These are phyloP conservation scores for Penicillium oxalicum DNA, from an alignment of 2,329 filamentous ascomycete genomes.

Conservation along the genomic window DNA sequence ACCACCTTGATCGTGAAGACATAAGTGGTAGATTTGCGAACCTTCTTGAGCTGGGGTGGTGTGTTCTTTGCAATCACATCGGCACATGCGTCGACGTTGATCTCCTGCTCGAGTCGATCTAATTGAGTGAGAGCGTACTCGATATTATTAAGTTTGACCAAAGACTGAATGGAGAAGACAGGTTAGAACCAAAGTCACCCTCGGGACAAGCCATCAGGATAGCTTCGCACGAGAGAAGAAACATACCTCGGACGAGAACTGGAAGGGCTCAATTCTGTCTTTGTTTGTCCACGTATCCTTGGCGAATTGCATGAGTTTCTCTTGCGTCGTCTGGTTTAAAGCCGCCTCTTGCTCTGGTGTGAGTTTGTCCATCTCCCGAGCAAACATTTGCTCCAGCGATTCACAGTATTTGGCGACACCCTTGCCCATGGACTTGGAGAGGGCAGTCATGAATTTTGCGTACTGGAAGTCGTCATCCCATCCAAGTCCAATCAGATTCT, in stretches of 20 bases:
- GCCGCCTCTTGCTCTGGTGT: slow-evolving; percentile 81
- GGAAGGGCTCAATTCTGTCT: slow-evolving; percentile 91
- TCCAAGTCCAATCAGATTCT: slow-evolving; percentile 76
- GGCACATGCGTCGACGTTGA: slow-evolving; percentile 88
- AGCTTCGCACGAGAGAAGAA: not conserved
- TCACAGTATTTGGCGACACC: slow-evolving; percentile 90
- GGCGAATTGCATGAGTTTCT: slow-evolving; percentile 87
- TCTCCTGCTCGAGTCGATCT: slow-evolving; percentile 79
- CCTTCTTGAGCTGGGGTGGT: slow-evolving; percentile 62
- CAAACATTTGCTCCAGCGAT: slow-evolving; percentile 76
- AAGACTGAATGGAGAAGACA: slow-evolving; percentile 56
- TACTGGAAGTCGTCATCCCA: slow-evolving; percentile 94
- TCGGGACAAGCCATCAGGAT: not conserved
- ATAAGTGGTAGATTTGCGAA: slow-evolving; percentile 73
- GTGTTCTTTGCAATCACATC: slow-evolving; percentile 69
- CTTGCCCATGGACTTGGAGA: slow-evolving; percentile 75
- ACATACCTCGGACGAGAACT: slow-evolving; percentile 84
- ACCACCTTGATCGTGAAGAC: slow-evolving; percentile 99
- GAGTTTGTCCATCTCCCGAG: slow-evolving; percentile 85
- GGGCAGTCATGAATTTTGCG: slow-evolving; percentile 92
- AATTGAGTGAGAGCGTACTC: slow-evolving; percentile 90
- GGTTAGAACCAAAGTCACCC: not conserved
- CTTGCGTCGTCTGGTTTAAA: slow-evolving; percentile 72
- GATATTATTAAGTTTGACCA: slow-evolving; percentile 96
- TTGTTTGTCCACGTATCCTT: slow-evolving; percentile 90